Conservation (phyloP, 371 early-diverging fungal species). For the Mortierella sp. region DNA sequence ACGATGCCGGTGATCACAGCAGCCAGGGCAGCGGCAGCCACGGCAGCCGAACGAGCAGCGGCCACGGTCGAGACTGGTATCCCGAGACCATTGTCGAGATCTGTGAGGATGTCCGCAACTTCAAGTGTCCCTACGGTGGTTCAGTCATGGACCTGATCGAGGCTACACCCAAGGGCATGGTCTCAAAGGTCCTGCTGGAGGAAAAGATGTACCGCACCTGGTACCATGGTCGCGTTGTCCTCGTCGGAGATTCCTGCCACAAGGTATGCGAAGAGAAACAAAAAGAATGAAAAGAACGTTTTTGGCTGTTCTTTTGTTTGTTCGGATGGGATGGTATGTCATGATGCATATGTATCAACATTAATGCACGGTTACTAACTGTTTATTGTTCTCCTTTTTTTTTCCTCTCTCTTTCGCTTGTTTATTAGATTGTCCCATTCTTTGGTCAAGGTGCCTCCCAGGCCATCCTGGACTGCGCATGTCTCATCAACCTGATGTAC, state of each 20-base stretch:
- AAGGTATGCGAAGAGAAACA: not conserved
- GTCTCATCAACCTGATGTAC: conserved; percentile 32
- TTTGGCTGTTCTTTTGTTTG: not conserved
- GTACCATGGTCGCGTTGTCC: conserved; percentile 52
- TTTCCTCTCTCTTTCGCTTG: not conserved
- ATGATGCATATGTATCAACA: not conserved
- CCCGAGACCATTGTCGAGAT: conserved; percentile 52
- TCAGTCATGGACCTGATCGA: conserved; percentile 46
- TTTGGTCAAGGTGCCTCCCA: conserved; percentile 58
- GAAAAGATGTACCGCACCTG: conserved; percentile 51
- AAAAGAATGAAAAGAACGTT: not conserved
- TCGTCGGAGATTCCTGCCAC: conserved; percentile 37
- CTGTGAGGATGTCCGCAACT: conserved; percentile 51
- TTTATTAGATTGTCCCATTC: conserved; percentile 55
- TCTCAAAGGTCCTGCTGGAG: conserved; percentile 48
- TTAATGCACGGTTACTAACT: not conserved
- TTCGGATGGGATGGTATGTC: not conserved
- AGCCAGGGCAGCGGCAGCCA: conserved; percentile 15
- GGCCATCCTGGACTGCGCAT: conserved; percentile 50
- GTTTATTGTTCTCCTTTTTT: not conserved
- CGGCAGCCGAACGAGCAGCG: conserved; percentile 35
- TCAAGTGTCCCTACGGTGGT: conserved; percentile 53
- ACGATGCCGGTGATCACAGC: conserved; percentile 15
- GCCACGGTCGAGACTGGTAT: conserved; percentile 47
- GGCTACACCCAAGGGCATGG: conserved; percentile 42